Percentiles rank a stretch among this genome's conserved stretches.
Conservation (phyloP, 345 rosid genomes). For the Limnanthes douglasii region DNA sequence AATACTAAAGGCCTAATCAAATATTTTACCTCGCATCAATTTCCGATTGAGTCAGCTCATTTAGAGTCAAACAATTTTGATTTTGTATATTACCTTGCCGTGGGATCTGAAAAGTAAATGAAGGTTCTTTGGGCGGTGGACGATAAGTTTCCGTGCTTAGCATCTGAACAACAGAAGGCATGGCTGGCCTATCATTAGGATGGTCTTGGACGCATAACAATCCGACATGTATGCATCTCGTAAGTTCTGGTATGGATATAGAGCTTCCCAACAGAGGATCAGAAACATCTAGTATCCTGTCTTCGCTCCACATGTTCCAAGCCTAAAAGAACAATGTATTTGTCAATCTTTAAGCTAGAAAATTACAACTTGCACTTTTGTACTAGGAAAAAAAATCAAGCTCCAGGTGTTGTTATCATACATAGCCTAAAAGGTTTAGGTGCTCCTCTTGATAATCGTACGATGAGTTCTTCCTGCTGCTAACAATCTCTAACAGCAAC, state of each 20-base stretch:
- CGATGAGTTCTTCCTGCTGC: constrained; percentile 18
- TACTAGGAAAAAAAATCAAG: not conserved
- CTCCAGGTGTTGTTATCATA: constrained; percentile 6
- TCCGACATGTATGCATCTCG: constrained; percentile 10
- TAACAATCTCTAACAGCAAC: constrained; percentile 19
- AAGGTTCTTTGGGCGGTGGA: constrained; percentile 10
- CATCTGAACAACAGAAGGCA: constrained; percentile 13
- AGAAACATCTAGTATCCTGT: constrained; percentile 3
- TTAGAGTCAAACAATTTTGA: too few relatives aligned
- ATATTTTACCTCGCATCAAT: too few relatives aligned
- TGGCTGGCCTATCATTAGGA: constrained; percentile 15
- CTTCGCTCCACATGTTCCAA: constrained; percentile 16
- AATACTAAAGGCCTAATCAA: too few relatives aligned
- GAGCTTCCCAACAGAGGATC: constrained; percentile 14
- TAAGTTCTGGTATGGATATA: constrained; percentile 4
- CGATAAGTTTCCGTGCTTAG: constrained; percentile 12
- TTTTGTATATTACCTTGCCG: too few relatives aligned
- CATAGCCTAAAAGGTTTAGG: constrained; percentile 14
- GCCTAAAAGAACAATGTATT: constrained; percentile 9
- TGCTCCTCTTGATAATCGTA: constrained; percentile 9
- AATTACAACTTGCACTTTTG: not conserved
- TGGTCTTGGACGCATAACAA: constrained; percentile 15
- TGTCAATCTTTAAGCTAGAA: not conserved
- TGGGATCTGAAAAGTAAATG: too few relatives aligned
- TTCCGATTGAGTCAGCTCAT: too few relatives aligned